Base-by-base conservation (phyloP, 2,329 filamentous ascomycete species). In the Claviceps cyperi region DNA sequence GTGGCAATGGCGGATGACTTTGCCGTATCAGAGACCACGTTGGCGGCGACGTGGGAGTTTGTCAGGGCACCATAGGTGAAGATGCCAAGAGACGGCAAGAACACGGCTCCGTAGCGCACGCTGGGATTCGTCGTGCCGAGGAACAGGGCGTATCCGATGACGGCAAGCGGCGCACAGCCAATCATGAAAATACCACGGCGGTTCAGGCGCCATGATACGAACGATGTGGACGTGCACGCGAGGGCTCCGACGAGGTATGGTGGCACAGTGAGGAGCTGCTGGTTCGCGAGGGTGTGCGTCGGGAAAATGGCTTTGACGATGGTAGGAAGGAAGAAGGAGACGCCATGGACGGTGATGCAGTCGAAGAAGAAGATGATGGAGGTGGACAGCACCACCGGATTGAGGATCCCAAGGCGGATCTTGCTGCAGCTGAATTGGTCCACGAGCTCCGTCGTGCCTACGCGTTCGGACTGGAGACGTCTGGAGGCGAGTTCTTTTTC, bases 231-330 rank as follows among this genome's bases (percentile, higher is more conserved):
- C 0, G 85, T 53, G 0, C 77, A 79, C 62, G 81, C 80, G 60
- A 84, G 76, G 1, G 70, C 80, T 1, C 81, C 83, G 0, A 85
- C 75, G 1, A 80, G 63, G 59, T 86, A 86, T 0, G 83, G 83
- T 0, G 83, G 83, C 0, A 86, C 83, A 0, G 82, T 86, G 55
- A 75, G 75, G 0, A 86, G 75, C 64, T 87, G 83, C 61, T 85
- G 79, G 11, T 68, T 72, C 24, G 84, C 67, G 8, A 79, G 73
- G 14, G 68, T 69, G 50, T 68, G 64, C 2, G 71, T 57, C 0
- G 81, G 81, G 59, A 84, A 86, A 61, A 86, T 86, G 5, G 76
- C 83, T 43, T 66, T 65, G 41, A 87, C 80, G 53, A 88, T 86
- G 0, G 82, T 86, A 0, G 83, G 83, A 0, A 76, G 66, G 65